Evolutionary conservation across 2,329 filamentous ascomycete genomes (phyloP).

Genomic region (Cercospora citrullina): DNA sequence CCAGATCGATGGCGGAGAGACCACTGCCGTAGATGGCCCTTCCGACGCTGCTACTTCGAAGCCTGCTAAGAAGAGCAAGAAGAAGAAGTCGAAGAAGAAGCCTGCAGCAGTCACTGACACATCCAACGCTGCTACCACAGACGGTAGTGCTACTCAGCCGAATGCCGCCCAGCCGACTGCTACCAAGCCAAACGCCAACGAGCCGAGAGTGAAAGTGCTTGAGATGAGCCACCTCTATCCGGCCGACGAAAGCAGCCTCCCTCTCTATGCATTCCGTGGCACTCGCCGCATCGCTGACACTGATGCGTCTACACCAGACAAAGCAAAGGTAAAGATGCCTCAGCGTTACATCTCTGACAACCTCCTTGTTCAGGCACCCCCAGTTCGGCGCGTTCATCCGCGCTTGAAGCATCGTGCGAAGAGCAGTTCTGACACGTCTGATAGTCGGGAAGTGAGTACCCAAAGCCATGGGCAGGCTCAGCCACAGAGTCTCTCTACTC

Average conservation of each 20-base stretch:
- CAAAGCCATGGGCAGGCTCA: slow-evolving; percentile 1
- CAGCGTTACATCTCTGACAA: slow-evolving; percentile 8
- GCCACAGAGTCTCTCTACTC: slow-evolving; percentile 4
- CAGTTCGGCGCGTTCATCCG: slow-evolving; percentile 5
- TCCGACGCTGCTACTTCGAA: slow-evolving; percentile 7
- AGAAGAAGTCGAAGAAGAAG: slow-evolving; percentile 16
- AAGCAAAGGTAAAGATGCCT: slow-evolving; percentile 12
- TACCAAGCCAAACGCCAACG: background rate
- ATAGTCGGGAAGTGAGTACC: slow-evolving; percentile 16
- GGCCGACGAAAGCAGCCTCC: slow-evolving; percentile 12
- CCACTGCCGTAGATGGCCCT: slow-evolving; percentile 2
- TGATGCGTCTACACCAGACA: background rate
- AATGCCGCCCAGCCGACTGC: background rate
- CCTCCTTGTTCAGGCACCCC: slow-evolving; percentile 8
- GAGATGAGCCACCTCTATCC: slow-evolving; percentile 15
- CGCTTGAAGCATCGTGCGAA: slow-evolving; percentile 10
- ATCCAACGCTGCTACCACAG: background rate
- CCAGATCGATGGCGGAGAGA: background rate
- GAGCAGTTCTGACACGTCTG: slow-evolving; percentile 18
- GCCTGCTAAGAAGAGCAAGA: slow-evolving; percentile 18
- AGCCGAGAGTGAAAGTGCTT: slow-evolving; percentile 9
- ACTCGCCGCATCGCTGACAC: background rate
- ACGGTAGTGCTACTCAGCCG: background rate
- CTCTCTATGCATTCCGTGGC: slow-evolving; percentile 8
- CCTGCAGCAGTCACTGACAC: background rate